Evolutionary conservation across 1,139 yeast species (phyloP), one percentile per base, ranked within the genome.

Genomic region (Taiozyma sp.): DNA sequence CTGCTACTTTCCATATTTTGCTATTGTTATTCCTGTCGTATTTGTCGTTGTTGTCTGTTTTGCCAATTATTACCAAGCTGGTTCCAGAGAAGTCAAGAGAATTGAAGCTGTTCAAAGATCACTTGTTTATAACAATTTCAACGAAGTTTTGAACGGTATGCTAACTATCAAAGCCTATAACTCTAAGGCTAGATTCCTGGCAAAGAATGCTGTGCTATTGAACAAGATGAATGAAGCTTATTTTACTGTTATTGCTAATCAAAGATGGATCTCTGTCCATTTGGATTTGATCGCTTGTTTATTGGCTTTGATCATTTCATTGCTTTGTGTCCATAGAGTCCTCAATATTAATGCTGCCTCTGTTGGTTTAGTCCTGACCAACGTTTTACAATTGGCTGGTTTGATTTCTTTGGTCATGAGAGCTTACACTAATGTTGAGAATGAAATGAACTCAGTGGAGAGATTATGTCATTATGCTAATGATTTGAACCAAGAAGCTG

Each of bases 361-460:
- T 9, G 84, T 83, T 1, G 96, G 96, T 69, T 79, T 88, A 53
- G 75, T 88, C 51, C 64, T 88, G 48, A 77, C 90, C 1, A 83
- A 81, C 63, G 80, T 74, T 69, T 67, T 80, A 52, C 79, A 77
- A 56, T 70, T 82, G 53, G 78, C 84, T 21, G 76, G 77, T 47
- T 73, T 76, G 56, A 67, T 83, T 56, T 74, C 80, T 42, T 66
- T 75, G 57, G 68, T 78, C 44, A 66, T 83, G 44, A 73, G 82
- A 62, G 72, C 83, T 5, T 68, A 73, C 53, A 86, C 95, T 1
- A 83, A 82, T 62, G 79, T 85, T 32, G 96, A 88, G 64, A 88
- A 86, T 67, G 85, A 85, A 62, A 79, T 88, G 89, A 87, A 86
- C 62, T 82, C 95, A 8, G 93, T 84, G n/a, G 96, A 89, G 69